These are phyloP conservation scores for Panellus pusillus DNA, from an alignment of 768 basidiomycete genomes.

Conservation along the genomic window DNA sequence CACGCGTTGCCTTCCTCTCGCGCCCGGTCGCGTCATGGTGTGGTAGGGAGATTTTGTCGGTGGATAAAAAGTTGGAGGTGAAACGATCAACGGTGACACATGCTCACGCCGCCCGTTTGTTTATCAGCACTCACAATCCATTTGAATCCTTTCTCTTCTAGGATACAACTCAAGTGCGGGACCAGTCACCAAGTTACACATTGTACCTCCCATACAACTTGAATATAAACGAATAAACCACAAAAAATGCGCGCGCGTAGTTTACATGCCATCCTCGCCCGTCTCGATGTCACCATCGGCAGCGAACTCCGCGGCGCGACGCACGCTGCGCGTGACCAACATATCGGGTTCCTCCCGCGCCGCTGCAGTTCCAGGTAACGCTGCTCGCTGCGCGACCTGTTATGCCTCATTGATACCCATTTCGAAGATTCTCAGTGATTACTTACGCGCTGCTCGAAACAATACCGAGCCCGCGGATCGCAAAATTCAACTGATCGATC, in stretches of 20 bases:
- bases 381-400: neutral
- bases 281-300: neutral
- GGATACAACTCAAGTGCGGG: too few species aligned
- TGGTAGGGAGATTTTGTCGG: too few species aligned
- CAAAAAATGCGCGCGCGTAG: neutral
- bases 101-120: too few species aligned
- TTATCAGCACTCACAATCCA: too few species aligned
- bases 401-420: too few species aligned
- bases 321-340: neutral
- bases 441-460: slow-evolving; percentile 5
- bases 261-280: neutral
- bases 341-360: slow-evolving; percentile 1
- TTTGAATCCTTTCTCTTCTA: too few species aligned
- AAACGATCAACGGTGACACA: too few species aligned
- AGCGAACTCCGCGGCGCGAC: neutral
- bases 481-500: slow-evolving; percentile 1
- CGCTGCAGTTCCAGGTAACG: slow-evolving; percentile 3
- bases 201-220: too few species aligned
- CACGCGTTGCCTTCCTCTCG: neutral
- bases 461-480: neutral
- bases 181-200: too few species aligned
- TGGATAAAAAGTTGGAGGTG: neutral
- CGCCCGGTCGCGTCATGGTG: neutral
- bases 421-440: too few species aligned
- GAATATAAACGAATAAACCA: neutral